Conservation (phyloP, 768 basidiomycete species). For the Russula olivacea region DNA sequence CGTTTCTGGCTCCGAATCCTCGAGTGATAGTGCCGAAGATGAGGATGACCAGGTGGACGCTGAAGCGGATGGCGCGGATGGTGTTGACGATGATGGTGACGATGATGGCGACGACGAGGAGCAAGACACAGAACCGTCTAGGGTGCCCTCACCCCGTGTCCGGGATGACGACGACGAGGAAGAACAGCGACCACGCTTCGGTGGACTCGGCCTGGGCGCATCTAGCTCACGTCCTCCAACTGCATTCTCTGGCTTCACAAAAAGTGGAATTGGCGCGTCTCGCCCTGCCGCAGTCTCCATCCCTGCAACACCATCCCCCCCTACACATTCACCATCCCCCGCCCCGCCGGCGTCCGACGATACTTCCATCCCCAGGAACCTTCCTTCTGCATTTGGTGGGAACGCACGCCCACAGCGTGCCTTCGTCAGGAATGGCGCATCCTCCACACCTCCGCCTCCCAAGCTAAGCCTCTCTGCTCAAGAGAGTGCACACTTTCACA, state of each 20-base stretch:
- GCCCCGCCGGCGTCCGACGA: conserved; percentile 36
- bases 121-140: conserved; percentile 47
- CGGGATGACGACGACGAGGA: conserved; percentile 46
- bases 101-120: conserved; percentile 31
- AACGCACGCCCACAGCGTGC: conserved; percentile 38
- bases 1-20: conserved; percentile 35
- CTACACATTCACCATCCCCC: conserved; percentile 38
- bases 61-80: conserved; percentile 34
- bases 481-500: conserved; percentile 79
- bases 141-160: conserved; percentile 51
- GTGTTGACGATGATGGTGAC: conserved; percentile 30
- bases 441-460: conserved; percentile 38
- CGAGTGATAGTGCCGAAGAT: conserved; percentile 34
- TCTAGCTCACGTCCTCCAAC: conserved; percentile 25
- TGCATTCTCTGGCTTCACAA: conserved; percentile 35
- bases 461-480: conserved; percentile 49
- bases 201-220: conserved; percentile 43
- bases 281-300: conserved; percentile 26
- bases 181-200: conserved; percentile 37
- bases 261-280: conserved; percentile 41
- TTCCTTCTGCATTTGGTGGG: conserved; percentile 39
- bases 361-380: conserved; percentile 32
- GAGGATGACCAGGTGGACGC: conserved; percentile 25
- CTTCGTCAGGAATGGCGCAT: conserved; percentile 51
- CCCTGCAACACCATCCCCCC: conserved; percentile 33